Base-by-base conservation (phyloP, 768 basidiomycete species). In the Phlebiopsis flavidoalba region DNA sequence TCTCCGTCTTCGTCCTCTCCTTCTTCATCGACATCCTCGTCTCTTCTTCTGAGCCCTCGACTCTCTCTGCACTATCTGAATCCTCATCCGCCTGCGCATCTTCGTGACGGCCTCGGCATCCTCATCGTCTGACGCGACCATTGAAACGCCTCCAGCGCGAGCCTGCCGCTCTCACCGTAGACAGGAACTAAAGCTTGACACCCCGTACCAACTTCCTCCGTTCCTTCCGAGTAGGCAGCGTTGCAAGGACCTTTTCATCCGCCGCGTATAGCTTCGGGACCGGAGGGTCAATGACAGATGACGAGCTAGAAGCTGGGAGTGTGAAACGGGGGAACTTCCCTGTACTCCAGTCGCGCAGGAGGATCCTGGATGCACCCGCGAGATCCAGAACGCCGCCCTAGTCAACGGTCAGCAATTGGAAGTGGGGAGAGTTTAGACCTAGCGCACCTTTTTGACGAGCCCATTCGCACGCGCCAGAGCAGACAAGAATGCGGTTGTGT, bases 311-410 rank as follows among this genome's bases (percentile, higher is more conserved):
- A 76, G 24, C 31, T 0, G 89, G 88, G 52, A 77, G 72, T 5
- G 88, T 85, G 74, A 89, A 95, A 61, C 88, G 83, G 24, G 84
- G 80, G 66, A 96, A 79, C 63, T 83, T 87, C 56, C 88, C 87
- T 7, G 78, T 80, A 61, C 79, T 84, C 94, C 94, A 97, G 74
- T 96, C 93, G 10, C 89, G 85, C 48, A 97, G 79, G 40, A 97
- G 79, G 60, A 88, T 79, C 21, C 89, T 86, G 14, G 90, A 87
- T 4, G 94, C 91, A 46, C 83, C 84, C 3, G 82, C 79, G 53
- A 89, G 73, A 71, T 96, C 93, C 11, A 85, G 74, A 24, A 81
- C 79, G 50, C 91, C 93, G 70, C 80, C 83, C 90, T 94, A 68
- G 53, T 59, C 56, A 58, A 31, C 59, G 40, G 15, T 58, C 21